Conservation (phyloP, 495 filamentous ascomycete genomes). For the Lichina pygmaea region DNA sequence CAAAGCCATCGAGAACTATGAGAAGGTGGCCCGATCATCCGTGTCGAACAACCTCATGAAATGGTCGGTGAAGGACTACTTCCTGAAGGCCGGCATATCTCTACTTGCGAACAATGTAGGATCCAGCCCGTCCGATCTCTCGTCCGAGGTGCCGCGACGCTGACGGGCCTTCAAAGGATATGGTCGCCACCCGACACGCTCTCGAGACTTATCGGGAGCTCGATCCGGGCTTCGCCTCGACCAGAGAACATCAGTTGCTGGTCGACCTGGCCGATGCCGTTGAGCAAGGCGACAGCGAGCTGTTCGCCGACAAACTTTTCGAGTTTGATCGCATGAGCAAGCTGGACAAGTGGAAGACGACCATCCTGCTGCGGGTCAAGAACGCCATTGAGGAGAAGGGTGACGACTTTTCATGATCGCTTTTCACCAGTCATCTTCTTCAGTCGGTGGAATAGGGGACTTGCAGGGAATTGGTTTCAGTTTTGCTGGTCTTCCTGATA, state of each 20-base stretch:
- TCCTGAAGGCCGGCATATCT: constrained; percentile 73
- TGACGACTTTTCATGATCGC: constrained; percentile 40
- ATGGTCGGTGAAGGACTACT: constrained; percentile 79
- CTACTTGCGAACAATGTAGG: constrained; percentile 39
- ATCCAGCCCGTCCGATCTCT: background rate
- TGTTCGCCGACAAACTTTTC: constrained; percentile 63
- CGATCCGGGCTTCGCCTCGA: constrained; percentile 45
- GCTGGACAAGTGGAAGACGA: constrained; percentile 89
- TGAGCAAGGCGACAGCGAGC: constrained; percentile 46
- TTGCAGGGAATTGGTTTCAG: too few relatives aligned
- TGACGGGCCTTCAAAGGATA: background rate
- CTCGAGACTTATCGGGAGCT: constrained; percentile 59
- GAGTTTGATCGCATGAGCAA: constrained; percentile 73
- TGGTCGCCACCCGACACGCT: constrained; percentile 29
- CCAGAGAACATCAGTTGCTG: constrained; percentile 56
- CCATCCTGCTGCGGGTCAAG: constrained; percentile 59
- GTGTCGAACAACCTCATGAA: constrained; percentile 65
- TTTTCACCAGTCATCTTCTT: too few relatives aligned
- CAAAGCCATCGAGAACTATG: constrained; percentile 54
- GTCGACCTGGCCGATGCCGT: constrained; percentile 44
- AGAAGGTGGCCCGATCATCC: constrained; percentile 43
- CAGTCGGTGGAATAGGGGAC: too few relatives aligned
- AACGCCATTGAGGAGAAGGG: constrained; percentile 46
- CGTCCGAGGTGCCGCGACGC: background rate
- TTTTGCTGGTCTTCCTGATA: too few relatives aligned